phyloP scores from a whole-genome alignment of 2,329 filamentous ascomycete genomes.

The Karstenula rhodostoma region DNA sequence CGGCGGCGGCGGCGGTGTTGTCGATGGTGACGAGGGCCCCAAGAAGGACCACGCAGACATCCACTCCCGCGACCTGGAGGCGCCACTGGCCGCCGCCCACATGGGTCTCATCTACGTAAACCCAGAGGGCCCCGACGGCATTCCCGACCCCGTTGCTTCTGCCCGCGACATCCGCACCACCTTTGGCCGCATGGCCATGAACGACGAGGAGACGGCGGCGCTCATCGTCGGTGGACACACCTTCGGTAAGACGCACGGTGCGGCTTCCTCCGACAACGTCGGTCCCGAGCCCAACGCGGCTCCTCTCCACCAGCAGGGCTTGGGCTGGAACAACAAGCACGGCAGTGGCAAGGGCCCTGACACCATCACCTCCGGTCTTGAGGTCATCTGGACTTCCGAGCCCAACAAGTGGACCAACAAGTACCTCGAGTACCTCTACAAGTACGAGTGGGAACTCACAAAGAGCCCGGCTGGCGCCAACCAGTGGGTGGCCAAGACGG shows the following conservation, averaged over 20 bases:
- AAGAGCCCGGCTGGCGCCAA: conserved; percentile 79
- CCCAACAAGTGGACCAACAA: conserved; percentile 79
- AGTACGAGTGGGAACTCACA: conserved; percentile 78
- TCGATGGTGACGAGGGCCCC: conserved; percentile 41
- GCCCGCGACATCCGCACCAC: conserved; percentile 77
- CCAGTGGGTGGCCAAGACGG: conserved; percentile 78
- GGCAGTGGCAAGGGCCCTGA: conserved; percentile 73
- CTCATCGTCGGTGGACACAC: conserved; percentile 80
- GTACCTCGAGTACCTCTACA: conserved; percentile 79
- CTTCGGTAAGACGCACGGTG: conserved; percentile 84
- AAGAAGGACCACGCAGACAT: conserved; percentile 42
- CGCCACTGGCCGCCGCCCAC: conserved; percentile 72
- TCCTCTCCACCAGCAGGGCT: conserved; percentile 69
- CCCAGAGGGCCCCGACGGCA: conserved; percentile 76
- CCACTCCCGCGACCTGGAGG: conserved; percentile 71
- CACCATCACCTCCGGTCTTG: conserved; percentile 77
- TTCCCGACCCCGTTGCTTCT: conserved; percentile 73
- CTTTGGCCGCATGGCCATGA: conserved; percentile 83
- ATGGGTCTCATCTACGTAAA: conserved; percentile 87
- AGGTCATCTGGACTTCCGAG: conserved; percentile 81
- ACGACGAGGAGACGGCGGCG: conserved; percentile 82
- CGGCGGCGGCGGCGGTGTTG: conserved; percentile 52
- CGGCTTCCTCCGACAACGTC: conserved; percentile 69
- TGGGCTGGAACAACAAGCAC: conserved; percentile 75
- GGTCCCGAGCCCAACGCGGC: conserved; percentile 73